These are phyloP conservation scores for Trifolium dubium DNA, from an alignment of 306 rosid species.

Conservation along the genomic window DNA sequence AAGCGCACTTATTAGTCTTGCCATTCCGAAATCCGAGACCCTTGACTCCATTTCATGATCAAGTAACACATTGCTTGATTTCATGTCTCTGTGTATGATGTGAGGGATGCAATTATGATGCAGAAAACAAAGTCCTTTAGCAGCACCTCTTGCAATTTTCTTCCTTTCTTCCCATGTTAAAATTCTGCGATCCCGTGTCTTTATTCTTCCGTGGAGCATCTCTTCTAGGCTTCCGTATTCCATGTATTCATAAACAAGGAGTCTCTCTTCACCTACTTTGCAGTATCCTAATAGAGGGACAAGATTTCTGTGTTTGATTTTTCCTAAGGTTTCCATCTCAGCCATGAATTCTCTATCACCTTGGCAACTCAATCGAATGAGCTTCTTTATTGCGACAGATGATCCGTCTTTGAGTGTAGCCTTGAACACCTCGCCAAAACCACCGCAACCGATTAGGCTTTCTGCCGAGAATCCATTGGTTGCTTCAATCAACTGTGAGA, in stretches of 20 bases:
- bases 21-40: conserved; percentile 97
- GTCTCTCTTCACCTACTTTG: conserved; percentile 94
- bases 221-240: conserved; percentile 96
- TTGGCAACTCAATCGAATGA: conserved; percentile 86
- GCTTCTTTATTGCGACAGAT: conserved; percentile 94
- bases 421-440: conserved; percentile 97
- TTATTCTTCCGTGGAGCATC: conserved; percentile 87
- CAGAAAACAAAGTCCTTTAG: conserved; percentile 90
- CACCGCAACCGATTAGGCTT: conserved; percentile 93
- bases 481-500: conserved; percentile 94
- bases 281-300: conserved; percentile 92
- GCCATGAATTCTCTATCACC: conserved; percentile 98
- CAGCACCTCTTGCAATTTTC: conserved; percentile 94
- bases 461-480: conserved; percentile 97
- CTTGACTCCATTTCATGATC: conserved; percentile 92
- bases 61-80: conserved; percentile 90
- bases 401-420: conserved; percentile 92
- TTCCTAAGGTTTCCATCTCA: conserved; percentile 97
- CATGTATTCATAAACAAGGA: conserved; percentile 94
- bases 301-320: conserved; percentile 87
- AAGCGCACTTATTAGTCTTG: conserved; percentile 95
- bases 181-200: conserved; percentile 57
- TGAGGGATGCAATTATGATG: conserved; percentile 99
- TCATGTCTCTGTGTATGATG: conserved; percentile 97
- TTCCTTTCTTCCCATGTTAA: conserved; percentile 94